Evolutionary conservation across 2,329 filamentous ascomycete species (phyloP).

Genomic region (Trichoderma endophyticum): DNA sequence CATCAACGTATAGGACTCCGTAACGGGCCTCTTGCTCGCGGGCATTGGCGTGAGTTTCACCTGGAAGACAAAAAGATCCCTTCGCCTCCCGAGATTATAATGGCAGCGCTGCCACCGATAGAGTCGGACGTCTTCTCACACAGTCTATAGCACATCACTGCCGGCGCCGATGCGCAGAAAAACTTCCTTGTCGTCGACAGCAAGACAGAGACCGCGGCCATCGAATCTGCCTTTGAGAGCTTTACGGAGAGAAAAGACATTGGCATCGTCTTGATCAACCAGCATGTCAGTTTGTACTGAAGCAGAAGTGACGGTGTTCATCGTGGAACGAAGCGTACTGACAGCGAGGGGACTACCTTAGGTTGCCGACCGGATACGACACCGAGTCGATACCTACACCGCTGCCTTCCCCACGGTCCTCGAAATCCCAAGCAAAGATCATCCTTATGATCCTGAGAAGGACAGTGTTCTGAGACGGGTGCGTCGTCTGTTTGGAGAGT

Average conservation of each 20-base stretch:
- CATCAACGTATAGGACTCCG: constrained; percentile 67
- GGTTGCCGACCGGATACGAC: constrained; percentile 91
- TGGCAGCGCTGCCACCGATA: background rate
- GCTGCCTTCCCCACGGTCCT: constrained; percentile 94
- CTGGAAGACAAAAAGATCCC: background rate
- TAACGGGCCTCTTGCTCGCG: constrained; percentile 90
- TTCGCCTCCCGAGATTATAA: background rate
- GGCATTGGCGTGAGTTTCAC: constrained; percentile 74
- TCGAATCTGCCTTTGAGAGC: constrained; percentile 84
- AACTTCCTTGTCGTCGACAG: constrained; percentile 96
- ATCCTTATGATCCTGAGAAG: constrained; percentile 98
- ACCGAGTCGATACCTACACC: constrained; percentile 85
- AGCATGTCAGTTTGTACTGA: constrained; percentile 65
- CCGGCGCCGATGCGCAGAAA: constrained; percentile 84
- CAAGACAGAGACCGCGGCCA: constrained; percentile 85
- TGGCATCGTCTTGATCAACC: constrained; percentile 93
- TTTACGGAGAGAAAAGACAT: constrained; percentile 95
- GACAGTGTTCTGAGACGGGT: constrained; percentile 94
- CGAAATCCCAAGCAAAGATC: constrained; percentile 97
- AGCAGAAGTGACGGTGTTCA: too few species aligned
- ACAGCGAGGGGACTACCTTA: constrained; percentile 59
- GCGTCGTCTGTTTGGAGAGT: constrained; percentile 64
- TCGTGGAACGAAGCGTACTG: constrained; percentile 17
- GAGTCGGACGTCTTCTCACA: background rate
- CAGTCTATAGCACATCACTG: constrained; percentile 75